Evolutionary conservation across 116 monocot species (phyloP), one percentile per base, ranked within the genome.

Genomic region (Dioscorea cayenensis): DNA sequence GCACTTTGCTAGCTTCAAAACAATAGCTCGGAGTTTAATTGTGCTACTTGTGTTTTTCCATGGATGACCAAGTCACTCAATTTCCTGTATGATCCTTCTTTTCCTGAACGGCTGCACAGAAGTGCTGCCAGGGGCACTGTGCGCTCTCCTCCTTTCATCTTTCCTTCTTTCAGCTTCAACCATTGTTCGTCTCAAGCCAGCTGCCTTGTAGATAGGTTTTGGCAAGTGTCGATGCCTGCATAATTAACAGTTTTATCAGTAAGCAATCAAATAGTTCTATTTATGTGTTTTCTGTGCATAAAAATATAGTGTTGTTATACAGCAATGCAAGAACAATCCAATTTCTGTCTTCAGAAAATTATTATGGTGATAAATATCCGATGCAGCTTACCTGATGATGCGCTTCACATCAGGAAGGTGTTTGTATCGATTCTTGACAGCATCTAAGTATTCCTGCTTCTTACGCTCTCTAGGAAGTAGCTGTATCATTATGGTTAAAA

Each of bases 211-310:
- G 55, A 99, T 74, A 64, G 99, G 87, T 78, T 91, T 94, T 0
- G 90, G 99, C 73, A 99, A 78, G 79, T 99, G 99, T 65, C 99
- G 86, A 65, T 99, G 99, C 85, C 99, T 99, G 84, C 60, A 86
- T 0, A 67, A 61, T 60, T 35, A 71, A 3, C 32, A 60, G 23
- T 29, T 19, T 3, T 16, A 2, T 18, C 43, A 2, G 20, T 38
- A n/a, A 5, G 4, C 66, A 37, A 36, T 11, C 17, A 8, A 18
- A 37, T 5, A 17, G 16, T 29, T 66, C 19, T 17, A 10, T 3
- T 5, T 16, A 14, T 35, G 16, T 32, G 32, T 32, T 32, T 32
- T 32, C 29, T 37, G 14, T 66, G 27, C 36, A 36, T 36, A 17
- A 28, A 0, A 18, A 1, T 1, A 25, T 25, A 25, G 25, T 25